These are phyloP conservation scores for Botryobasidium botryosum DNA, from an alignment of 768 basidiomycete species.

Conservation along the genomic window DNA sequence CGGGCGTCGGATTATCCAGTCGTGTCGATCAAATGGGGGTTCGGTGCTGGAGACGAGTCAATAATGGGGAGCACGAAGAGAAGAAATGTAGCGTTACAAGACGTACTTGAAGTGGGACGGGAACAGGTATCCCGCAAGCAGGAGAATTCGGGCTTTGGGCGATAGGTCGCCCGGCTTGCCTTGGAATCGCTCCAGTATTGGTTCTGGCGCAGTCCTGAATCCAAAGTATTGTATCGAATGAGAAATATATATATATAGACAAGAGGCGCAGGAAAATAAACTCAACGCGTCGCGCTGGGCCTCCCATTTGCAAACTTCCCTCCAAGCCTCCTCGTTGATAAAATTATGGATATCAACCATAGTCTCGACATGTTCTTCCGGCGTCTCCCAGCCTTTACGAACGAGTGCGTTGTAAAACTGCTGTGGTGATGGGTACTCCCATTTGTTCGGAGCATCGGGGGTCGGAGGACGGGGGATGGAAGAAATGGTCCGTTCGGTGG, in stretches of 20 bases:
- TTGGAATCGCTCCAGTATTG: constrained; percentile 63
- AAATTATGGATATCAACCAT: constrained; percentile 99
- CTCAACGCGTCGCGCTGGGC: constrained; percentile 40
- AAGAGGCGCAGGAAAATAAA: constrained; percentile 8
- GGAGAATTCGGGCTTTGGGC: constrained; percentile 79
- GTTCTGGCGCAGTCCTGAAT: constrained; percentile 6
- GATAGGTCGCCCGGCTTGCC: constrained; percentile 87
- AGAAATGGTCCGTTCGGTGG: constrained; percentile 58
- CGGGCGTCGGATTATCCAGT: constrained; percentile 84
- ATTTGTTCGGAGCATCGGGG: constrained; percentile 26
- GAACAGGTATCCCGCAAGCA: constrained; percentile 76
- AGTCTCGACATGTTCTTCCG: constrained; percentile 85
- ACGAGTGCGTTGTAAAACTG: constrained; percentile 97
- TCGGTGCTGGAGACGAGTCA: constrained; percentile 41
- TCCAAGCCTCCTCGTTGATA: constrained; percentile 92
- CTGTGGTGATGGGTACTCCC: constrained; percentile 97
- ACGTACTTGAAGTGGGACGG: constrained; percentile 81
- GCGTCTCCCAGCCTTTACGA: constrained; percentile 93
- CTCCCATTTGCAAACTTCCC: constrained; percentile 90
- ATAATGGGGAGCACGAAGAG: constrained; percentile 5
- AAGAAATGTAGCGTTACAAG: background rate
- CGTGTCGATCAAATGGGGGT: constrained; percentile 94
- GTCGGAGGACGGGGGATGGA: constrained; percentile 56
- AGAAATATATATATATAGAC: background rate
- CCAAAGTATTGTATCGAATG: background rate